These are phyloP conservation scores for Fusarium sp. DNA, from an alignment of 2,329 filamentous ascomycete species.

Conservation along the genomic window DNA sequence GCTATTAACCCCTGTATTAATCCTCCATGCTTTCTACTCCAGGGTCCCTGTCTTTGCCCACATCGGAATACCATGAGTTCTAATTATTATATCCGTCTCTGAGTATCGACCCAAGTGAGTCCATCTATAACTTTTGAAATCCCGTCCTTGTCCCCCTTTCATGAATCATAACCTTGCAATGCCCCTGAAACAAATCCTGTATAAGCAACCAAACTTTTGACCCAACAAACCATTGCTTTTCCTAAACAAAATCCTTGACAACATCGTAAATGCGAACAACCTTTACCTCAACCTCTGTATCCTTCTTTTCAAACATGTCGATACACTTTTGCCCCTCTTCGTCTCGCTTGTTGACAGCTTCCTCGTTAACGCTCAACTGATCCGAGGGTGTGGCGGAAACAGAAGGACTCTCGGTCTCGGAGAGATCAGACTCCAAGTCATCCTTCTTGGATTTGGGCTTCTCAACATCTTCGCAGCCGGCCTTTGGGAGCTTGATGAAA, in stretches of 20 bases:
- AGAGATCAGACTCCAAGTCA: conserved; percentile 6
- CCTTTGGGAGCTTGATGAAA: conserved; percentile 42
- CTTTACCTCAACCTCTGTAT: background rate
- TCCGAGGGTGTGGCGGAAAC: conserved; percentile 1
- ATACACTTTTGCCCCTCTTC: background rate
- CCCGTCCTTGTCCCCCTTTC: background rate
- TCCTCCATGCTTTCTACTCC: background rate
- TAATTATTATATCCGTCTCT: background rate
- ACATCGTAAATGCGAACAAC: background rate
- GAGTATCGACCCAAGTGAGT: background rate
- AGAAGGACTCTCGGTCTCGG: background rate
- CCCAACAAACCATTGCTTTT: background rate
- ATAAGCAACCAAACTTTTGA: background rate
- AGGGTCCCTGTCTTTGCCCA: background rate
- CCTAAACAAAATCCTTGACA: background rate
- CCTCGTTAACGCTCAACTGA: background rate
- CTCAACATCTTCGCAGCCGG: conserved; percentile 37
- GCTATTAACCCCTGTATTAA: background rate
- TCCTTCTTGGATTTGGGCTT: conserved; percentile 21
- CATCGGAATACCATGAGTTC: background rate
- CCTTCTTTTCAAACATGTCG: background rate
- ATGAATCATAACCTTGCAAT: background rate
- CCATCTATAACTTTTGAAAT: background rate
- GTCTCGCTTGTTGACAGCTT: background rate
- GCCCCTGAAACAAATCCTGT: background rate